Evolutionary conservation across 495 filamentous ascomycete genomes (phyloP).

Genomic region (Choiromyces venosus): DNA sequence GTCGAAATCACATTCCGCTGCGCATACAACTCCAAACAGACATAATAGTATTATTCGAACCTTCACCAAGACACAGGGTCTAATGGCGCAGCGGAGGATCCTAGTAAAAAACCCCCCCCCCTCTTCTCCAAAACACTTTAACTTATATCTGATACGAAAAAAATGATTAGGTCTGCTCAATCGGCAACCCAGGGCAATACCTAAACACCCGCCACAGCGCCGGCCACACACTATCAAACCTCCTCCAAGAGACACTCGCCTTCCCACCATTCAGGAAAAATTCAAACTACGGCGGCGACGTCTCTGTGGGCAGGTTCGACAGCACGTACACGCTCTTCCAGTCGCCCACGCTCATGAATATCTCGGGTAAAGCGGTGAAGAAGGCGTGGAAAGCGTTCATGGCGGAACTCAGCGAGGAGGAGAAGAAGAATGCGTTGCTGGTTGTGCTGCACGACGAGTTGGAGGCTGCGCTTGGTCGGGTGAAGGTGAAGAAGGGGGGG

Average conservation of each 20-base stretch:
- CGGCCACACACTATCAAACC: conserved; percentile 64
- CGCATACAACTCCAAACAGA: background rate
- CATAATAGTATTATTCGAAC: background rate
- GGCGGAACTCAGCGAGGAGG: conserved; percentile 43
- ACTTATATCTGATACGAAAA: conserved; percentile 27
- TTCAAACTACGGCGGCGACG: conserved; percentile 45
- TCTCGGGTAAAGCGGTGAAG: conserved; percentile 55
- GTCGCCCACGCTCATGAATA: conserved; percentile 71
- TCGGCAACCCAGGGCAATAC: conserved; percentile 65
- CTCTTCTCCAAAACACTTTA: background rate
- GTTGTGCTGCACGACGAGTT: conserved; percentile 82
- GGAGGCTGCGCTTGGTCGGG: conserved; percentile 60
- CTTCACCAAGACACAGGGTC: background rate
- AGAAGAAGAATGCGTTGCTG: conserved; percentile 48
- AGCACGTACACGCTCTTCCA: conserved; percentile 59
- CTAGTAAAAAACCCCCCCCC: conserved; percentile 8
- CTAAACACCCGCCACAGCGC: conserved; percentile 71
- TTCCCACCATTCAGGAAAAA: conserved; percentile 47
- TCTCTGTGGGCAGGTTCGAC: conserved; percentile 46
- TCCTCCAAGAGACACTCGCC: conserved; percentile 49
- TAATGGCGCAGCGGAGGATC: conserved; percentile 2
- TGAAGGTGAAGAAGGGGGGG: conserved; percentile 55
- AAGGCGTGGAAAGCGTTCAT: conserved; percentile 47
- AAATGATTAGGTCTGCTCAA: conserved; percentile 62
- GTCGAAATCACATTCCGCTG: background rate